Percentiles rank a stretch among this genome's conserved stretches.
These are phyloP conservation scores for Passiflora organensis DNA, from an alignment of 345 rosid species.

Conservation along the genomic window DNA sequence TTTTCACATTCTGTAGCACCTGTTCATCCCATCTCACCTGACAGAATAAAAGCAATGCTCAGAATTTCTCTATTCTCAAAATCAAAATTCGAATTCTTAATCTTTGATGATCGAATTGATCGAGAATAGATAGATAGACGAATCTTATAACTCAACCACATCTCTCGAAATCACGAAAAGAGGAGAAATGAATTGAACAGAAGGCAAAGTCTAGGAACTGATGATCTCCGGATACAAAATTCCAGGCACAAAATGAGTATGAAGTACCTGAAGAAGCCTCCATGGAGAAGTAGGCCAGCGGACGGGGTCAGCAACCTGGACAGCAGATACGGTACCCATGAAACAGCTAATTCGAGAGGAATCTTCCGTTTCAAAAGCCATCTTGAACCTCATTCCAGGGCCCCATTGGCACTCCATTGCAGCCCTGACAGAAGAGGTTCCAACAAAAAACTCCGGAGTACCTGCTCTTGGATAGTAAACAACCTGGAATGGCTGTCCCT, in stretches of 20 bases:
- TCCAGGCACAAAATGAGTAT: too few species aligned
- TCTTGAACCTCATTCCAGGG: slow-evolving; percentile 88
- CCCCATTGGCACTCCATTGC: slow-evolving; percentile 83
- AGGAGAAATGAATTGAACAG: too few species aligned
- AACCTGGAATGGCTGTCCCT: slow-evolving; percentile 64
- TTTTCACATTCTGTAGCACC: slow-evolving; percentile 89
- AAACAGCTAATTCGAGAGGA: slow-evolving; percentile 94
- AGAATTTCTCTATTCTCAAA: too few species aligned
- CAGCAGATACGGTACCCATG: slow-evolving; percentile 83
- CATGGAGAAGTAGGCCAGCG: slow-evolving; percentile 94
- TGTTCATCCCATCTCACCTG: slow-evolving; percentile 99
- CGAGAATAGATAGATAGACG: too few species aligned
- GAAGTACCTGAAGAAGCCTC: slow-evolving; percentile 88
- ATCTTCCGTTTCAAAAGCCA: slow-evolving; percentile 95
- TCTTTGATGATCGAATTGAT: too few species aligned
- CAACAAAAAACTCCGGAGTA: slow-evolving; percentile 78
- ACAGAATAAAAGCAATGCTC: slow-evolving; percentile 17
- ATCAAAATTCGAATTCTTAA: too few species aligned
- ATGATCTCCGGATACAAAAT: too few species aligned
- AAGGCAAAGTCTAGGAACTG: too few species aligned
- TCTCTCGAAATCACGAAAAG: too few species aligned
- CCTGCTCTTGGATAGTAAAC: slow-evolving; percentile 83
- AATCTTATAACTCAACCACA: too few species aligned
- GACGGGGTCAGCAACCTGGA: slow-evolving; percentile 65
- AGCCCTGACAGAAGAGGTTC: slow-evolving; percentile 54